A percentile compares a stretch with the other conserved stretches of the same genome.
Conservation (phyloP, 805 yeast species). For the Pichia occidentalis region DNA sequence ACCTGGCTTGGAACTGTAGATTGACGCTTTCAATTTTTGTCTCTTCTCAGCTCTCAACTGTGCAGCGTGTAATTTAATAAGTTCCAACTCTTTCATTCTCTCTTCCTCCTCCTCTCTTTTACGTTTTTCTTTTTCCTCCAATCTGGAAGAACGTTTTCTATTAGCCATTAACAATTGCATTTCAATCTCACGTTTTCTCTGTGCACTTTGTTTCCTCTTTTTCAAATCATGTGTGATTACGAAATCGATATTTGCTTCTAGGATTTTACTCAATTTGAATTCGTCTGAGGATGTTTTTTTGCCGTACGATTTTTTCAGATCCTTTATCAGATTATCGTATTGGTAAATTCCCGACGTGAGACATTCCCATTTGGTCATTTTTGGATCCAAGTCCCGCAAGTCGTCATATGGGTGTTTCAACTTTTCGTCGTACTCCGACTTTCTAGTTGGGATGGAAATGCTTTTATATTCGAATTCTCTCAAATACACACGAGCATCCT, state of each 20-base stretch:
- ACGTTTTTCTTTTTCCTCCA: conserved; percentile 55
- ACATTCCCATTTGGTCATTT: conserved; percentile 32
- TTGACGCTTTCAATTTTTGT: conserved; percentile 27
- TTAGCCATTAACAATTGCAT: conserved; percentile 57
- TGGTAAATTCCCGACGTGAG: conserved; percentile 40
- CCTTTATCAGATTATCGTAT: conserved; percentile 31
- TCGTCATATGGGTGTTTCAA: conserved; percentile 17
- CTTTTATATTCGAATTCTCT: conserved; percentile 28
- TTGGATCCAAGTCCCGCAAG: conserved; percentile 31
- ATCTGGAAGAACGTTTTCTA: conserved; percentile 67
- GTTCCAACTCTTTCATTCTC: conserved; percentile 39
- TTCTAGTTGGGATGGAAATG: conserved; percentile 31
- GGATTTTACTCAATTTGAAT: conserved; percentile 25
- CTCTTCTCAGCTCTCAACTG: conserved; percentile 38
- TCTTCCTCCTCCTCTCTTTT: conserved; percentile 47
- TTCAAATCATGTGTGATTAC: conserved; percentile 41
- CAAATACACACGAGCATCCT: conserved; percentile 47
- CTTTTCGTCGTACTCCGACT: conserved; percentile 24
- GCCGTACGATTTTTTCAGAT: conserved; percentile 29
- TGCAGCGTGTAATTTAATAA: conserved; percentile 38
- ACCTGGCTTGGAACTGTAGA: conserved; percentile 12
- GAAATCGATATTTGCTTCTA: conserved; percentile 30
- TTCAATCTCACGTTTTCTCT: conserved; percentile 56
- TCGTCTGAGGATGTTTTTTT: conserved; percentile 22
- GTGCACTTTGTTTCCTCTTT: conserved; percentile 46